Evolutionary conservation across 1,284 basidiomycete species (phyloP), one percentile per base, ranked within the genome.

Genomic region (Veloboletus limbatus): DNA sequence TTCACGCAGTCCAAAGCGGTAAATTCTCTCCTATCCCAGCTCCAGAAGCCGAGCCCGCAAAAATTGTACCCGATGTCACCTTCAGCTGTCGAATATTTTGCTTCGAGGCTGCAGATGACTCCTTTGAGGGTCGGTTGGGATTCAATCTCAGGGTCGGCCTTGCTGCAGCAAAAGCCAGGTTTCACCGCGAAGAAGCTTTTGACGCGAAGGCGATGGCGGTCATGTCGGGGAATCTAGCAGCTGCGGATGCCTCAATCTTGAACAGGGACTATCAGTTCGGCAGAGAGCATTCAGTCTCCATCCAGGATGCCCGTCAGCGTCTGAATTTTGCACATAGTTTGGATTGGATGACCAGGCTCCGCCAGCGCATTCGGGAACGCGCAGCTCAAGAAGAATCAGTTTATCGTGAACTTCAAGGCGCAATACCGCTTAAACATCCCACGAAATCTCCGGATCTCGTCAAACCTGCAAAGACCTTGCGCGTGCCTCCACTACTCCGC

Each of bases 51-150:
- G 91, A 94, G 63, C 73, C 69, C 2, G 79, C 91, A 0, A 95
- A 92, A 66, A 55, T 62, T 0, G 67, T 92, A 3, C 93, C 93
- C 0, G 72, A 74, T 36, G 59, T 97, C 33, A 69, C 70, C 3
- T 63, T 97, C 43, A 74, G 69, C 26, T 69, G 95, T 32, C 73
- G 79, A 20, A 73, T 72, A 38, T 54, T 92, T 34, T 79, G 78
- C 57, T 64, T 93, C 6, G 94, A 98, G 66, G 86, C 85, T n/a
- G 80, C 84, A 20, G 96, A 99, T 63, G 90, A 96, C 60, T 80
- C 85, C 1, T 81, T 97, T 46, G 96, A 99, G 68, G 81, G 82
- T 20, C 81, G 77, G 51, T 68, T 98, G 26, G 88, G 84, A 40
- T 72, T 90, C 11, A 88, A 93, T 28, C 92, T 83, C 77, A 77